Evolutionary conservation across 1,139 yeast genomes (phyloP).

Genomic region (Pichia cactophila): DNA sequence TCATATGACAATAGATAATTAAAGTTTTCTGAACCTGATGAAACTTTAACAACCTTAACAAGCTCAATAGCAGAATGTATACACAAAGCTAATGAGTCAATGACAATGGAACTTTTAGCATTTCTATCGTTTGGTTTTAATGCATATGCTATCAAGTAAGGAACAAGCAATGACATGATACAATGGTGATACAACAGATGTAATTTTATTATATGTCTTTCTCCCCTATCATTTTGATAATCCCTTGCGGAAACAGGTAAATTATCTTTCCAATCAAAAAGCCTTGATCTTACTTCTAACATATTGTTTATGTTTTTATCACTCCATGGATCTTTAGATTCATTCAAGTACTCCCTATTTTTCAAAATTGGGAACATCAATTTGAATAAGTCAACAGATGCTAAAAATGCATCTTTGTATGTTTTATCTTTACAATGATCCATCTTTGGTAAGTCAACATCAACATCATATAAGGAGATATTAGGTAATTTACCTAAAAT

Average conservation of each 20-base stretch:
- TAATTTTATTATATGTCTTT: slow-evolving; percentile 28
- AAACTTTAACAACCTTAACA: slow-evolving; percentile 22
- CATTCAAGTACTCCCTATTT: slow-evolving; percentile 24
- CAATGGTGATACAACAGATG: slow-evolving; percentile 28
- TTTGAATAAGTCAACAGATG: slow-evolving; percentile 25
- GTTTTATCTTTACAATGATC: slow-evolving; percentile 17
- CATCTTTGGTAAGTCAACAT: slow-evolving; percentile 22
- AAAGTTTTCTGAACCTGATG: slow-evolving; percentile 21
- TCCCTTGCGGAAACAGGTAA: slow-evolving; percentile 12
- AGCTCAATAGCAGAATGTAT: slow-evolving; percentile 27
- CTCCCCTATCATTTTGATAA: slow-evolving; percentile 13
- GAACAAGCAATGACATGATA: slow-evolving; percentile 28
- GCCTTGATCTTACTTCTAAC: slow-evolving; percentile 22
- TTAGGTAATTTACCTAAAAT: slow-evolving; percentile 31
- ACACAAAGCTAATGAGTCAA: slow-evolving; percentile 27
- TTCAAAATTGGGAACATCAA: slow-evolving; percentile 26
- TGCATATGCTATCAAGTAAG: slow-evolving; percentile 28
- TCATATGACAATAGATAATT: slow-evolving; percentile 30
- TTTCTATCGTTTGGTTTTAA: slow-evolving; percentile 20
- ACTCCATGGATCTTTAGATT: slow-evolving; percentile 27
- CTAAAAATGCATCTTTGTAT: slow-evolving; percentile 22
- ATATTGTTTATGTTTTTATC: slow-evolving; percentile 27
- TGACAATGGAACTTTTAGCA: slow-evolving; percentile 24
- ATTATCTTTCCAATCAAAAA: slow-evolving; percentile 22
- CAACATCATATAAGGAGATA: slow-evolving; percentile 28